Evolutionary conservation across 768 basidiomycete genomes (phyloP).

Genomic region (Leccinum truebloodii): DNA sequence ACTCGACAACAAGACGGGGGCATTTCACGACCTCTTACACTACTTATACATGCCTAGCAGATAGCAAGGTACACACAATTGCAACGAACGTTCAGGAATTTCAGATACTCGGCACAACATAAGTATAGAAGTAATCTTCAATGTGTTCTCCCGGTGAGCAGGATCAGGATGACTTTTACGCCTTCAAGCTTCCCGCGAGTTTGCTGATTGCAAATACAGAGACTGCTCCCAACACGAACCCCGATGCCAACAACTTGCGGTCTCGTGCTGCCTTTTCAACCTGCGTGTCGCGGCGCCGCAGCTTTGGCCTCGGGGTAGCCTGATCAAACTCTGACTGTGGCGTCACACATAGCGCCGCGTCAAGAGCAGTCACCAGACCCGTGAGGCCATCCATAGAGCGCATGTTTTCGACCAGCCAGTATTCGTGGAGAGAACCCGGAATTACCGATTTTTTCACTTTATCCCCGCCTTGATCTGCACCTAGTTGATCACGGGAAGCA

Average conservation of each 20-base stretch:
- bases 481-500: constrained; percentile 2
- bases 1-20: too few relatives aligned
- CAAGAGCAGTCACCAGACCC: constrained; percentile 39
- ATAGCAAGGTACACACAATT: too few relatives aligned
- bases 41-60: too few relatives aligned
- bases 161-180: background rate
- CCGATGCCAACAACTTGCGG: constrained; percentile 17
- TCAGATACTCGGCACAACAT: too few relatives aligned
- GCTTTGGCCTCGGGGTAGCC: constrained; percentile 13
- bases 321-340: constrained; percentile 22
- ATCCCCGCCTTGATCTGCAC: background rate
- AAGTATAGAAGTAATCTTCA: too few relatives aligned
- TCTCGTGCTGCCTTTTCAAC: background rate
- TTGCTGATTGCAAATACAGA: background rate
- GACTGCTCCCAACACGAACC: constrained; percentile 21
- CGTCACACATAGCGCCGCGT: constrained; percentile 8
- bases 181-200: background rate
- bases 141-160: background rate
- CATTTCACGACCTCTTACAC: too few relatives aligned
- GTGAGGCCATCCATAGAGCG: constrained; percentile 61
- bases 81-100: too few relatives aligned
- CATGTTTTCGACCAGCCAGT: constrained; percentile 54
- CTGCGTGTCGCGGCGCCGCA: constrained; percentile 5
- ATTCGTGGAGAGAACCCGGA: constrained; percentile 46
- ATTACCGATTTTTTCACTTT: background rate